Conservation (phyloP, 163 green algal genomes). For the Volvox carteri region DNA sequence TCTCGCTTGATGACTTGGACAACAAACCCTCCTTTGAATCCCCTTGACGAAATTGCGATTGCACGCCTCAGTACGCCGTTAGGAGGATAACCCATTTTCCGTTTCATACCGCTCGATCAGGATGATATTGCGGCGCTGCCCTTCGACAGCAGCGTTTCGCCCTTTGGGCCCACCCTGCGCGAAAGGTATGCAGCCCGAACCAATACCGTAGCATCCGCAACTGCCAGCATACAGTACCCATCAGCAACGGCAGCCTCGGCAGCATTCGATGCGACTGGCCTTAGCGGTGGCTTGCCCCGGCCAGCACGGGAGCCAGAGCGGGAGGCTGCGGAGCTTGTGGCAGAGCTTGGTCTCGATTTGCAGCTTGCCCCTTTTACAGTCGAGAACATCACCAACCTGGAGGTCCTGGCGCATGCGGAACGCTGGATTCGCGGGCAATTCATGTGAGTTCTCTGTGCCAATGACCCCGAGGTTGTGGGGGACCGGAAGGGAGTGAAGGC, state of each 20-base stretch:
- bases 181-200: conserved; percentile 13
- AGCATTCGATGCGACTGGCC: background rate
- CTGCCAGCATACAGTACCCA: background rate
- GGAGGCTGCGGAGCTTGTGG: conserved; percentile 12
- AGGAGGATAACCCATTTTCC: too few relatives aligned
- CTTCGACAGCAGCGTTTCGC: conserved; percentile 27
- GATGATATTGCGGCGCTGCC: background rate
- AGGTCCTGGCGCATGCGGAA: conserved; percentile 28
- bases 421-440: conserved; percentile 23
- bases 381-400: background rate
- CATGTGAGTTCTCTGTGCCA: background rate
- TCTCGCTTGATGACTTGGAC: too few relatives aligned
- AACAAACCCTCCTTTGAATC: too few relatives aligned
- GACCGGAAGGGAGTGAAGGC: too few relatives aligned
- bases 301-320: background rate
- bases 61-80: too few relatives aligned
- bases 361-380: conserved; percentile 7
- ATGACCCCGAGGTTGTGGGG: background rate
- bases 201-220: background rate
- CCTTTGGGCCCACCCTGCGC: background rate
- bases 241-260: background rate
- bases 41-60: background rate
- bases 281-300: background rate
- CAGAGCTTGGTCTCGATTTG: conserved; percentile 2
- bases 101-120: background rate